Base-by-base conservation (phyloP, 345 rosid species). In the Linum usitatissimum region DNA sequence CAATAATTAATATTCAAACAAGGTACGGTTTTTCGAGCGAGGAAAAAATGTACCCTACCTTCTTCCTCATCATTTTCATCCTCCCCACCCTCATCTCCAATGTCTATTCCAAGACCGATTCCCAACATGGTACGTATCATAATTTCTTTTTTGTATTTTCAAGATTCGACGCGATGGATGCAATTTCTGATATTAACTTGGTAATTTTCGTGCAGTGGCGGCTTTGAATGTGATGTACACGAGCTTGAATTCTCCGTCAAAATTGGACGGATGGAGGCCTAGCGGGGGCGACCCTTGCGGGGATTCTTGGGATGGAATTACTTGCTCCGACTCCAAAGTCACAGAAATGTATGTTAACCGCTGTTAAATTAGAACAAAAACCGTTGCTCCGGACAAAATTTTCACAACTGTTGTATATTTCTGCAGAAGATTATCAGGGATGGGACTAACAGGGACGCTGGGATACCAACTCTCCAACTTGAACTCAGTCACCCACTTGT, bases 271-370 rank as follows among this genome's bases (percentile, higher is more conserved):
- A 17, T 93, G 99, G 99, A 66, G 77, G 74, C 59, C 86, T 14
- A 69, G 70, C 40, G 97, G 96, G 8, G 97, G 99, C 1, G 94
- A 90, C 73, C 97, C 97, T 66, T 90, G 99, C 70, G 91, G 82
- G 3, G 86, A 84, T 30, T 76, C 85, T 30, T 93, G 99, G 96
- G 76, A 84, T 73, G 99, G 97, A 68, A 81, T 93, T 68, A 74
- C 73, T 65, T 93, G 99, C 86, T 79, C 86, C 6, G 92, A 86
- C 61, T 84, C 92, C 5, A 73, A 87, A 54, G 85, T 93, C 61
- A 86, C 88, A 59, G 79, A 87, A 83, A 82, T 93, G 99, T 86
- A 66, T 23, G 28, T 23, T 23, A 2, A 23, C 1, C 28, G 28
- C 28, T 23, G 28, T 23, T 23, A 23, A 23, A 23, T 23, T 23